Evolutionary conservation across 345 rosid species (phyloP), one percentile per base, ranked within the genome.

Genomic region (Rubroshorea leprosula): DNA sequence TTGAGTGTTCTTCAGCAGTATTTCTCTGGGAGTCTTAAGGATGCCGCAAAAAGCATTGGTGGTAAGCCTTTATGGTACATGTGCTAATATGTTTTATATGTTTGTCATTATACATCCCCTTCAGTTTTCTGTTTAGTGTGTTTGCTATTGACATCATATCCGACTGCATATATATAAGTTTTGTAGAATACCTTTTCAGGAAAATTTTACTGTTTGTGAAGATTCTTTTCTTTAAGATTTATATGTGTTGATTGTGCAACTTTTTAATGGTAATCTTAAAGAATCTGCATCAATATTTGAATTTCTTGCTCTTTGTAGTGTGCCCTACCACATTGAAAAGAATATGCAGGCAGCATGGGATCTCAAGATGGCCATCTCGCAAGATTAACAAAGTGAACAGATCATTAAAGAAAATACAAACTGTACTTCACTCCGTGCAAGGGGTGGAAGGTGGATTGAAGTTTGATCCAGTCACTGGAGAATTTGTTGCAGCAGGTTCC

Each of bases 261-360:
- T 27, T 3, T 27, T 27, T 27, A 8, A 3, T 27, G 8, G 31
- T 3, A 6, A 13, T 13, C 41, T 35, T 35, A 44, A 44, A 44
- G 47, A 39, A 45, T 64, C 23, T 41, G 39, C 49, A 23, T 11
- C 58, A 20, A 49, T 52, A 58, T 62, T 60, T 49, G 19, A 56
- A 25, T 71, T 61, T 50, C 49, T 65, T 59, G 49, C 51, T 20
- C 48, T 47, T 5, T 74, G 74, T 67, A 91, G 98, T 91, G 68
- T 88, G 98, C 76, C 96, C 96, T 13, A 91, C 98, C 20, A 91
- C 98, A 6, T 68, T 88, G 67, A 88, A 91, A 79, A 81, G 98
- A 68, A 91, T 91, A 71, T 91, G 98, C 78, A 82, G 96, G 68
- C 90, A 86, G 61, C 98, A 88, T 44, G 98, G 98, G 20, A 86